These are phyloP conservation scores for Termitomyces sp. DNA, from an alignment of 1,284 basidiomycete species.

Conservation along the genomic window DNA sequence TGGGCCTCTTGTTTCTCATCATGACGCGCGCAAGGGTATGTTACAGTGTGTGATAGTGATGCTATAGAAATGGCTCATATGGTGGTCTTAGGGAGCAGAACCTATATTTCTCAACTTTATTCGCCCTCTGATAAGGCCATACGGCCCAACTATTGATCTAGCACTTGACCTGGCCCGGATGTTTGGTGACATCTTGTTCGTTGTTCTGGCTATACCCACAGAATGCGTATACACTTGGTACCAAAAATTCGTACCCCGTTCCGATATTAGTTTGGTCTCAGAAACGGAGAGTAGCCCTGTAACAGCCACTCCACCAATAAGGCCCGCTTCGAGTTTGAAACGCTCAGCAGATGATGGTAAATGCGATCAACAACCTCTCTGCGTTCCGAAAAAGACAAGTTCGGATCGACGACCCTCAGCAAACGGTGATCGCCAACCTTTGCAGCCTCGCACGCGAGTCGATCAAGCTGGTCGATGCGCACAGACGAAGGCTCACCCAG, in stretches of 20 bases:
- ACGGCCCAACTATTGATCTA: constrained; percentile 56
- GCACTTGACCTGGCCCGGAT: constrained; percentile 51
- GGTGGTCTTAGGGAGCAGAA: constrained; percentile 59
- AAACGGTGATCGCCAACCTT: neutral
- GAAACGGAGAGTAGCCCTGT: constrained; percentile 19
- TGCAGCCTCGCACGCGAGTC: constrained; percentile 2
- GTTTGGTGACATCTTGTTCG: constrained; percentile 60
- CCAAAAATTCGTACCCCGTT: constrained; percentile 18
- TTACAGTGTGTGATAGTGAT: constrained; percentile 14
- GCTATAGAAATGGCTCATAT: constrained; percentile 8
- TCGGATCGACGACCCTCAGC: constrained; percentile 3
- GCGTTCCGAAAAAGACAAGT: constrained; percentile 13
- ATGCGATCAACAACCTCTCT: constrained; percentile 1
- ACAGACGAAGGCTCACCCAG: constrained; percentile 1
- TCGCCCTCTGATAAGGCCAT: constrained; percentile 66
- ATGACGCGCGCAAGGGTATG: constrained; percentile 68
- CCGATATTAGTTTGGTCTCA: constrained; percentile 10
- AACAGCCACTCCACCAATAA: neutral
- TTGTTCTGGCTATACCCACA: constrained; percentile 50
- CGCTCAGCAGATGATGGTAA: constrained; percentile 1
- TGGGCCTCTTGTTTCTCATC: constrained; percentile 65
- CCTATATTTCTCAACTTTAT: constrained; percentile 72
- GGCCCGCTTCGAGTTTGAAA: neutral
- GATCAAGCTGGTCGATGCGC: constrained; percentile 8
- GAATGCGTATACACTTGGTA: constrained; percentile 42